Evolutionary conservation across 768 basidiomycete genomes (phyloP), one percentile per base, ranked within the genome.

Genomic region (Trichaptum fuscoviolaceum): DNA sequence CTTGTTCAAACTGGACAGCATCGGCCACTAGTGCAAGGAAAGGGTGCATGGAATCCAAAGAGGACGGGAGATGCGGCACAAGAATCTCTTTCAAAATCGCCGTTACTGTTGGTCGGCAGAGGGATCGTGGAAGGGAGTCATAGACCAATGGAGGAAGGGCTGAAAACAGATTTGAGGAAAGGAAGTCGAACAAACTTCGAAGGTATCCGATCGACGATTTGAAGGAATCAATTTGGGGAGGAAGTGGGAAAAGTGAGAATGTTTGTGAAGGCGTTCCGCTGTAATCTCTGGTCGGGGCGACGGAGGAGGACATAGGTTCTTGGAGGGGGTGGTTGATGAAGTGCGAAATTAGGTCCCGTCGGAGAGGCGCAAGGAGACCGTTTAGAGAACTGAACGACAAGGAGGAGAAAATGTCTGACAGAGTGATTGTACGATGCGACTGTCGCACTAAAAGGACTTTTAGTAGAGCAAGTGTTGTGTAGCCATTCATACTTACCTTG

Each of bases 1-100:
- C 76, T 12, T 81, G 77, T 77, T 96, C 95, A 58, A 95, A 90
- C 2, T 76, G 73, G 5, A 90, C 86, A 7, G 90, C 87, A n/a
- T 78, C 75, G 24, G 79, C 70, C 0, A 88, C 75, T 12, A 90
- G 76, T 8, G 79, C 75, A 26, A 96, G 78, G 75, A 89, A 96
- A 0, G 78, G 68, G 2, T 89, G 85, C 0, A 96, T 80, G 6
- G 75, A 77, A 7, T 82, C 77, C 60, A 91, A 81, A 2, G 86
- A 83, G 0, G 86, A 83, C 0, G 95, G 93, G 2, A 95, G 78
- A n/a, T 82, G 82, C 0, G 90, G 86, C 35, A 88, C 77, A 58
- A 96, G 81, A 35, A 95, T 76, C 68, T 86, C 81, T 62, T 86
- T 82, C 63, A 96, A 81, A 23, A 94, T 71, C 26, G 86, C 84